phyloP scores from a whole-genome alignment of 2,329 filamentous ascomycete species.

The Fusarium coffeatum region DNA sequence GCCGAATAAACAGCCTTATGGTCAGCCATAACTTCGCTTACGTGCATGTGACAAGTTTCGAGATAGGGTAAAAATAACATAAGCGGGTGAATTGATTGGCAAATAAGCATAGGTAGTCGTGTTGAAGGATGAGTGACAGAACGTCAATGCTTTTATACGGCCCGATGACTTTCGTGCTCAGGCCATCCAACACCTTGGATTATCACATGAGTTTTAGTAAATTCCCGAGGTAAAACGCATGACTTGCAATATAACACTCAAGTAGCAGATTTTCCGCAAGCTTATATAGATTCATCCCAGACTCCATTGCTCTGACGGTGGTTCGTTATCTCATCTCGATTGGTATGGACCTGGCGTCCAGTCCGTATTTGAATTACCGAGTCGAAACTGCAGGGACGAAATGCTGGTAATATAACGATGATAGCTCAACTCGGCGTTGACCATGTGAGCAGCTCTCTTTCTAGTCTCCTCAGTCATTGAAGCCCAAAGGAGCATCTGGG shows the following conservation, averaged over 20 bases:
- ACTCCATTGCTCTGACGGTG: no score
- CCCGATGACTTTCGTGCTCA: not conserved
- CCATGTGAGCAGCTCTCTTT: not conserved
- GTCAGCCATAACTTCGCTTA: not conserved
- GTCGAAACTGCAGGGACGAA: not conserved
- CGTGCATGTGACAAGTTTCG: not conserved
- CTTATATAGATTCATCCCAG: no score
- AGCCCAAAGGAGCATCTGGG: not conserved
- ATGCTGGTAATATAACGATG: not conserved
- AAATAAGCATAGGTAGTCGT: accelerated
- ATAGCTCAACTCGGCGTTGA: not conserved
- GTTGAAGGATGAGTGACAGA: not conserved
- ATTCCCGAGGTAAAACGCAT: not conserved
- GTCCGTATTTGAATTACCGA: no score
- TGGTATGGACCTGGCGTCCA: no score
- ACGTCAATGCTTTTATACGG: not conserved
- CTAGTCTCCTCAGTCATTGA: not conserved
- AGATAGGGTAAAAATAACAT: not conserved
- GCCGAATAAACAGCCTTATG: not conserved
- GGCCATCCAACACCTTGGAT: not conserved
- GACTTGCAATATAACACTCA: no score
- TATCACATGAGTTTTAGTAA: not conserved
- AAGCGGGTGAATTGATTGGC: not conserved
- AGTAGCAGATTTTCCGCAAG: no score
- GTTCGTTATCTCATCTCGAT: no score